These are phyloP conservation scores for Alternaria ventricosa DNA, from an alignment of 2,329 filamentous ascomycete species.

Conservation along the genomic window DNA sequence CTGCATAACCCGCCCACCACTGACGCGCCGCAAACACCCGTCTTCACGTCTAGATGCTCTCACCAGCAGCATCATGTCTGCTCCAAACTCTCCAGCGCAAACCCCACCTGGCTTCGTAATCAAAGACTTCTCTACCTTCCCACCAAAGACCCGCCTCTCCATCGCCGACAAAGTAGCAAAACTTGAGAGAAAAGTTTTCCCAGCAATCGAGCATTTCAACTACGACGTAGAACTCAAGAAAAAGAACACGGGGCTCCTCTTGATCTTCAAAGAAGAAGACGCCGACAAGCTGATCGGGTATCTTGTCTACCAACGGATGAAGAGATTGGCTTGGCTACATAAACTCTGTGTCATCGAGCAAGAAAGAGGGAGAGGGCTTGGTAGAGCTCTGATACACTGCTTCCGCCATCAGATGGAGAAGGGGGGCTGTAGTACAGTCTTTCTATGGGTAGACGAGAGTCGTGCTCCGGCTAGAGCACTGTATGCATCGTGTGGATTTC, in stretches of 20 bases:
- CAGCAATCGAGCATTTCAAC: slow-evolving; percentile 58
- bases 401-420: slow-evolving; percentile 52
- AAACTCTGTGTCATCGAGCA: slow-evolving; percentile 59
- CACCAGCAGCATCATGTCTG: slow-evolving; percentile 6
- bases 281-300: slow-evolving; percentile 52
- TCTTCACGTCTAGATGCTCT: not conserved
- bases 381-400: slow-evolving; percentile 53
- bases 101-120: slow-evolving; percentile 18
- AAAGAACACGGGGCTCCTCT: slow-evolving; percentile 55
- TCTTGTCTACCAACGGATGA: slow-evolving; percentile 34
- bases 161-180: slow-evolving; percentile 32
- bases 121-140: slow-evolving; percentile 21
- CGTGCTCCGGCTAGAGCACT: slow-evolving; percentile 54
- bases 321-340: slow-evolving; percentile 54
- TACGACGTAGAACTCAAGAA: slow-evolving; percentile 58
- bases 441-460: slow-evolving; percentile 60
- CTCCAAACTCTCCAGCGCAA: not conserved
- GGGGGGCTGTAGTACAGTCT: slow-evolving; percentile 57
- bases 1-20: not conserved
- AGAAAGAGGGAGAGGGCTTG: slow-evolving; percentile 57
- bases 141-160: slow-evolving; percentile 27
- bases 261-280: slow-evolving; percentile 30
- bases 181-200: slow-evolving; percentile 59
- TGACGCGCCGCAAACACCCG: not conserved
- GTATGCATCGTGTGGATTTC: slow-evolving; percentile 56